Evolutionary conservation across 139 green algal genomes (phyloP), one percentile per base, ranked within the genome.

Genomic region (Chlorella sp.): DNA sequence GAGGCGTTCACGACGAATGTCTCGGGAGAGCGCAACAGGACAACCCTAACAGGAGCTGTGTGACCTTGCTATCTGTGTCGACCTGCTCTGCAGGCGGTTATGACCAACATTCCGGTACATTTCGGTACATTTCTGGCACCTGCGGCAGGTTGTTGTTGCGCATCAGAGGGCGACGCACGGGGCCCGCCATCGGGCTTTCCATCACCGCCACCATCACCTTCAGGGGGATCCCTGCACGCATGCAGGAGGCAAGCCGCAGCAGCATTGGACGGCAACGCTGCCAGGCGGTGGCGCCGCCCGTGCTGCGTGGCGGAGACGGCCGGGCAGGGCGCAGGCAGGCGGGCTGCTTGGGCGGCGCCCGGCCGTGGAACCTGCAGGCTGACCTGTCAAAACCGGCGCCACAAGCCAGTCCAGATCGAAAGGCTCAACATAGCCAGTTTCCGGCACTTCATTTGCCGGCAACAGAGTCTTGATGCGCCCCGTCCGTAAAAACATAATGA

Each of bases 131-230:
- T 2, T 32, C 2, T 32, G 32, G 30, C 36, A 81, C 90, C 91
- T 94, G 91, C 19, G 83, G 87, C 30, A 93, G 53, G 24, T 75
- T 61, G 79, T 91, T 94, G 5, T 85, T n/a, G 12, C 91, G 83
- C 66, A 89, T 48, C 24, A 91, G 84, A 40, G 84, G 75, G n/a
- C 28, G 36, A 22, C 60, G 82, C 34, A 94, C 40, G 11, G 84
- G 87, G 19, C 60, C 60, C n/a, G 30, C 77, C 4, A 92, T 18
- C 3, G 77, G 83, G 14, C 89, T 86, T 0, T 92, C 91, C 12
- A 82, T 11, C 15, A 94, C 48, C n/a, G 71, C 71, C 18, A 90
- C 37, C 28, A 91, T 86, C n/a, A 88, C 16, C 40, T 61, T 86
- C 26, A 94, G 83, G 0, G 81, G 0, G 19, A 22, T 79, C 30